Evolutionary conservation across 768 basidiomycete species (phyloP).

Genomic region (Macrolepiota albuminosa): DNA sequence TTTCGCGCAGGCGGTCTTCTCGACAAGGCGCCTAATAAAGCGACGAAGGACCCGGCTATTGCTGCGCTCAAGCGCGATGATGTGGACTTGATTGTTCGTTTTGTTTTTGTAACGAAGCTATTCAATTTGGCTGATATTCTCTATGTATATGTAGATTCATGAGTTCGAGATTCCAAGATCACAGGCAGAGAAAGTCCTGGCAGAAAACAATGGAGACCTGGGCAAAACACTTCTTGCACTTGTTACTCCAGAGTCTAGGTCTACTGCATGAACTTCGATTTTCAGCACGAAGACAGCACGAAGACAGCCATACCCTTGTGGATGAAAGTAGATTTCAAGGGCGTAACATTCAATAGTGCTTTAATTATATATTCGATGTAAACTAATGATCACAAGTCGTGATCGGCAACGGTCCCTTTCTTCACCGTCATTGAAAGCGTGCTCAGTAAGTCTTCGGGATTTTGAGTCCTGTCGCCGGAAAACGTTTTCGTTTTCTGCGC

Average conservation of each 20-base stretch:
- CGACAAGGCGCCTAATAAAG: constrained; percentile 49
- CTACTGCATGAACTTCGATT: neutral
- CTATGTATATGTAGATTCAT: constrained; percentile 39
- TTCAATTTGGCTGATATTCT: neutral
- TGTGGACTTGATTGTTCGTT: constrained; percentile 57
- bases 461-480: neutral
- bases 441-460: neutral
- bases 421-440: neutral
- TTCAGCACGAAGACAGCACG: neutral
- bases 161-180: constrained; percentile 60
- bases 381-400: neutral
- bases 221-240: constrained; percentile 43
- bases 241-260: constrained; percentile 18
- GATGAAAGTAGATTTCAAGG: neutral
- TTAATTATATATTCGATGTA: neutral
- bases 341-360: neutral
- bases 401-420: neutral
- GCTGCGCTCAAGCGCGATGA: constrained; percentile 52
- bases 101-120: neutral
- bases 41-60: constrained; percentile 34
- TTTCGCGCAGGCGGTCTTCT: constrained; percentile 52
- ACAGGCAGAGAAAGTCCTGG: constrained; percentile 55
- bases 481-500: neutral
- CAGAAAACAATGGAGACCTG: constrained; percentile 49
- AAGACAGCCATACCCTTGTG: neutral